Conservation (phyloP, 805 yeast species). For the Hanseniaspora occidentalis region DNA sequence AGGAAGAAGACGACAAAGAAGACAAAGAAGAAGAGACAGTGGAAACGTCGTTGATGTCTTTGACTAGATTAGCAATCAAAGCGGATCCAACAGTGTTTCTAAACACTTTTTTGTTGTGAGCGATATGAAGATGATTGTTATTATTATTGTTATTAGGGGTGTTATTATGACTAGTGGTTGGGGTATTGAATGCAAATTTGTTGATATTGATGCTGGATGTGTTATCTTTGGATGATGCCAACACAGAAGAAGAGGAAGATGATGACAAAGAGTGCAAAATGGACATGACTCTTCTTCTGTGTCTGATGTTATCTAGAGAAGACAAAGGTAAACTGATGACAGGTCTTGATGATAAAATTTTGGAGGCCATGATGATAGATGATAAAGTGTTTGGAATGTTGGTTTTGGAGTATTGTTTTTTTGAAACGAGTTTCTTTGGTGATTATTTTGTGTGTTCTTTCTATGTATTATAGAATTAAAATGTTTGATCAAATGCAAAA, state of each 20-base stretch:
- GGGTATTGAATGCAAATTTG: not conserved
- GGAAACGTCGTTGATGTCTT: not conserved
- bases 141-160: not conserved
- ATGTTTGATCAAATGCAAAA: too few species aligned
- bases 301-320: not conserved
- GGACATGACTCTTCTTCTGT: not conserved
- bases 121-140: not conserved
- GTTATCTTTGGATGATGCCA: too few species aligned
- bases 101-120: not conserved
- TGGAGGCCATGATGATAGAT: constrained; percentile 1
- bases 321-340: not conserved
- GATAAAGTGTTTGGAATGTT: too few species aligned
- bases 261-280: too few species aligned
- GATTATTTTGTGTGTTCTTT: too few species aligned
- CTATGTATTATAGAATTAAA: too few species aligned
- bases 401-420: not conserved
- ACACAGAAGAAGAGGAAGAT: not conserved
- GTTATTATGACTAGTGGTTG: not conserved
- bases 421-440: too few species aligned
- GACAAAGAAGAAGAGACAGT: too few species aligned
- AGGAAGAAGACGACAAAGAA: not conserved
- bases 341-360: constrained; percentile 1
- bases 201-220: not conserved
- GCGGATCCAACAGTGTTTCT: not conserved
- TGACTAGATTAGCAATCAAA: not conserved